phyloP scores from a whole-genome alignment of 2,329 filamentous ascomycete genomes.

The Trichophyton rubrum region DNA sequence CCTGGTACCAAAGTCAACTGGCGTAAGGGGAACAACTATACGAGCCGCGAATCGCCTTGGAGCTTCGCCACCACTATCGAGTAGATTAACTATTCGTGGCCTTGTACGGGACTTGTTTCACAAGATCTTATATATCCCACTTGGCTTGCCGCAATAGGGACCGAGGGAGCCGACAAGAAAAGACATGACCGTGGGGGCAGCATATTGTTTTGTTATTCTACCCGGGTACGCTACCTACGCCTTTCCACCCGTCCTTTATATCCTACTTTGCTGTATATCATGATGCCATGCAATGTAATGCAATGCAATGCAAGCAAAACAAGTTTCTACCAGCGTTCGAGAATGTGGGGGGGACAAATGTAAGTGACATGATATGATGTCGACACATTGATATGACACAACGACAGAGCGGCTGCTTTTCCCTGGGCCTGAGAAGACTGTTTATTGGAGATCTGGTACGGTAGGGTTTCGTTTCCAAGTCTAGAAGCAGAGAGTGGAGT shows the following conservation, averaged over 20 bases:
- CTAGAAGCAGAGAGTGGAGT: neutral
- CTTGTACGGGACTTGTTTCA: neutral
- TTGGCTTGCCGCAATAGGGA: neutral
- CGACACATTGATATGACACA: neutral
- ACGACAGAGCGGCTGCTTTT: neutral
- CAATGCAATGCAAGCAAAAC: neutral
- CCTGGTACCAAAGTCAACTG: too few relatives aligned
- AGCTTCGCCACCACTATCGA: neutral
- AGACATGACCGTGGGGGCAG: neutral
- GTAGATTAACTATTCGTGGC: neutral
- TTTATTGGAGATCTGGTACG: neutral
- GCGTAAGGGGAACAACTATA: neutral
- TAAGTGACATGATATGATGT: neutral
- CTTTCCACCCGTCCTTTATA: neutral
- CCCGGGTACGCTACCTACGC: neutral
- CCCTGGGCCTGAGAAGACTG: neutral
- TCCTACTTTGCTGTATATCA: neutral
- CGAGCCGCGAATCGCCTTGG: neutral
- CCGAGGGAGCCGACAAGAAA: neutral
- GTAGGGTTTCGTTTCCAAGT: neutral
- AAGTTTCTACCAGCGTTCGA: neutral
- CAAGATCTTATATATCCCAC: constrained; percentile 1
- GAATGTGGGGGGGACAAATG: neutral
- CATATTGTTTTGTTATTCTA: neutral
- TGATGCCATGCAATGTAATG: neutral